Evolutionary conservation across 2,329 filamentous ascomycete genomes (phyloP), one percentile per base, ranked within the genome.

Genomic region (Epichloe baconii): DNA sequence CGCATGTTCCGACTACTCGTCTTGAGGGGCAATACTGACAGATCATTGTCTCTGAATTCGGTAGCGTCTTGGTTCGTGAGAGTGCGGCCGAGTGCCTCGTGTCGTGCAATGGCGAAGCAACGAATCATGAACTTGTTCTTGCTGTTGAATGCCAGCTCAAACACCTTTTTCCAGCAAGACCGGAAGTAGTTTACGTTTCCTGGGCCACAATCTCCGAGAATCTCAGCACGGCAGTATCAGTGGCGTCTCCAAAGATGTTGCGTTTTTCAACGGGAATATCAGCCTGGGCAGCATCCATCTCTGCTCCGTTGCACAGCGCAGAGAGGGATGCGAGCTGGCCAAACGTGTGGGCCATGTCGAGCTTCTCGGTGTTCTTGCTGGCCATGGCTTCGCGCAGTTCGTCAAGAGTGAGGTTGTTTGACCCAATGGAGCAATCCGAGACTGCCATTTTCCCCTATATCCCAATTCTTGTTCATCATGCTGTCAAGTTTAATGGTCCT

Each of bases 71-170:
- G 59, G 3, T 59, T 50, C 1, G 70, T 63, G 4, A 77, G 55
- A 1, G 71, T 72, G n/a, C 68, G 64, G 1, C 47, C 37, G 8
- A 64, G 44, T 2, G 54, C 57, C 49, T 62, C 62, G n/a, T 64
- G 61, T 34, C 68, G 61, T 2, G 64, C 66, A 40, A 75, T 57
- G 2, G 71, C 71, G 47, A 83, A 77, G 0, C 82, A 75, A 36
- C 79, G 75, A 50, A 89, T 77, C 80, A 88, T 89, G 62, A 82
- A 89, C 66, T 90, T 90, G 68, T 88, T 89, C 71, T 87, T 87
- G 67, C 83, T 87, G 68, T 89, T 89, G 65, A 90, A 90, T 0
- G 83, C 78, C 31, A 87, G 70, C 50, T 85, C 80, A 57, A 81
- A 88, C 2, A 77, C 74, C 49, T 77, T 81, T 48, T 76, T 75